Conservation (phyloP, 345 rosid genomes). For the Hibiscus syriacus region DNA sequence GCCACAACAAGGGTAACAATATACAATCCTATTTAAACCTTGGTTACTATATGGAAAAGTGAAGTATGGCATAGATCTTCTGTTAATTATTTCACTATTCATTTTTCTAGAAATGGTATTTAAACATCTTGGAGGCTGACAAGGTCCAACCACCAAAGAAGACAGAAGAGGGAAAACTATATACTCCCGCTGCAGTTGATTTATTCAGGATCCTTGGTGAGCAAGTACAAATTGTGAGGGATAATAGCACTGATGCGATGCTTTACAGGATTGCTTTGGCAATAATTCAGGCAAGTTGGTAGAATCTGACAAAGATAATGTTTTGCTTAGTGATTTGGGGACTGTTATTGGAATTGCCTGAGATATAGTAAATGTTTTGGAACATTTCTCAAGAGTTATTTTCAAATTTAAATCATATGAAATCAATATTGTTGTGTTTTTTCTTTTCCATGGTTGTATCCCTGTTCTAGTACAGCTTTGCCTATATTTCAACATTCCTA, state of each 20-base stretch:
- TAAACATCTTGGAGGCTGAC: conserved; percentile 93
- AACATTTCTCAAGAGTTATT: background rate
- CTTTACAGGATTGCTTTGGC: conserved; percentile 92
- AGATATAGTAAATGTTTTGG: background rate
- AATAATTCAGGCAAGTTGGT: conserved; percentile 72
- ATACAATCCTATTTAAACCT: background rate
- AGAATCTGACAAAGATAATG: background rate
- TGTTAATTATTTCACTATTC: conserved; percentile 1
- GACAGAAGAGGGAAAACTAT: conserved; percentile 97
- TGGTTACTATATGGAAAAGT: background rate
- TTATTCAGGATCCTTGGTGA: conserved; percentile 97
- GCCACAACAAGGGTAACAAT: conserved; percentile 80
- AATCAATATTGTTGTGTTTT: background rate
- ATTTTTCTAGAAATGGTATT: conserved; percentile 85
- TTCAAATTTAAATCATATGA: background rate
- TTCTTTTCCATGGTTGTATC: background rate
- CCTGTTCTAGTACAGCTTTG: background rate
- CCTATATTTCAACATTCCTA: background rate
- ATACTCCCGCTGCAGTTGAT: conserved; percentile 99
- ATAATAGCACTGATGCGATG: conserved; percentile 96
- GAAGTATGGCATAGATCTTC: background rate
- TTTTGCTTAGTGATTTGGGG: background rate
- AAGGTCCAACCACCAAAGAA: conserved; percentile 96
- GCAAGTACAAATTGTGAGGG: conserved; percentile 98
- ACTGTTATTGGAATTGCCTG: background rate